phyloP scores from a whole-genome alignment of 495 filamentous ascomycete genomes.

The Hypoxylon fuscum region DNA sequence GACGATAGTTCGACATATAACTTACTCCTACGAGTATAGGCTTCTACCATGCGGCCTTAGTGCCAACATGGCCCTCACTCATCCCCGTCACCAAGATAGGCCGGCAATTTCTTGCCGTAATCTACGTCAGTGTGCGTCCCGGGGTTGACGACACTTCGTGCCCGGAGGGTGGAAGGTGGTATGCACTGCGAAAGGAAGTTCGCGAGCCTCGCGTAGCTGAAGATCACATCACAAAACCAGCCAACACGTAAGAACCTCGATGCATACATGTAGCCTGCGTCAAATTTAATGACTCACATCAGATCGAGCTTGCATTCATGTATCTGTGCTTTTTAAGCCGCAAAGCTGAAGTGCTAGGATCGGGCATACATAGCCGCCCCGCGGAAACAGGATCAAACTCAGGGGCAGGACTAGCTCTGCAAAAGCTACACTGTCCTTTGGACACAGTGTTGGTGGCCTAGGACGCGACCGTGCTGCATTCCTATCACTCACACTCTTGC shows the following conservation, averaged over 20 bases:
- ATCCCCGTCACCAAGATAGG: slow-evolving; percentile 56
- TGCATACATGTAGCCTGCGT: not conserved
- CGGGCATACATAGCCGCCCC: slow-evolving; percentile 58
- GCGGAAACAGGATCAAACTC: slow-evolving; percentile 66
- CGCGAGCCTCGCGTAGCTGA: slow-evolving; percentile 55
- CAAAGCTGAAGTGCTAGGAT: slow-evolving; percentile 50
- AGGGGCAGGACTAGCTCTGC: slow-evolving; percentile 59
- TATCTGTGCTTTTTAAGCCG: slow-evolving; percentile 44
- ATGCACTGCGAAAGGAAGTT: slow-evolving; percentile 57
- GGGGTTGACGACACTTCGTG: slow-evolving; percentile 58
- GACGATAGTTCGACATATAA: slow-evolving; percentile 12
- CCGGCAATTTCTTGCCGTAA: slow-evolving; percentile 50
- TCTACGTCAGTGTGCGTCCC: slow-evolving; percentile 60
- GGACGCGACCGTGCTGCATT: slow-evolving; percentile 56
- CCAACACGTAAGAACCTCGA: slow-evolving; percentile 12
- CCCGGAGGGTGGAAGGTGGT: slow-evolving; percentile 56
- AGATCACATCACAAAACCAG: slow-evolving; percentile 52
- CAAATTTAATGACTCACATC: slow-evolving; percentile 9
- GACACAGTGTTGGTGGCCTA: slow-evolving; percentile 61
- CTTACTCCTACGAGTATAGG: slow-evolving; percentile 45
- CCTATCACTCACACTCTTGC: slow-evolving; percentile 56
- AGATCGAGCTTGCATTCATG: slow-evolving; percentile 42
- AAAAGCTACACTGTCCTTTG: slow-evolving; percentile 53
- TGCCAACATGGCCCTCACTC: slow-evolving; percentile 59
- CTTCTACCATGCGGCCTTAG: slow-evolving; percentile 58